phyloP scores from a whole-genome alignment of 1,284 basidiomycete species.

The Pseudozyma sp. region DNA sequence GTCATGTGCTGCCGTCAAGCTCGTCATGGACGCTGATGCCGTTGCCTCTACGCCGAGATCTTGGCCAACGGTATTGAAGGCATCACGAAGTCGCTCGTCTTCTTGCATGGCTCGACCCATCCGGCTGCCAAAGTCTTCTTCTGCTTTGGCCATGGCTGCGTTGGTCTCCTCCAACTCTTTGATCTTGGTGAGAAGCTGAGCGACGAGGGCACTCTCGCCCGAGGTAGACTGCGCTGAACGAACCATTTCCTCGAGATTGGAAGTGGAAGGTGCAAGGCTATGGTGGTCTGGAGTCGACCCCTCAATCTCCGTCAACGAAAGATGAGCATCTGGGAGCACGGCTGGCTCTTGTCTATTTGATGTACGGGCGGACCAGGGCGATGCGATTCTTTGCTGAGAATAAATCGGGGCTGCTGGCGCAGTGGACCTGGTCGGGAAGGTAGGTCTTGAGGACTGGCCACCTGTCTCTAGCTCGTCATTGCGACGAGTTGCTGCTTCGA shows the following conservation, averaged over 20 bases:
- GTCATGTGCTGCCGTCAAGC: neutral
- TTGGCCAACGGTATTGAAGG: slow-evolving; percentile 50
- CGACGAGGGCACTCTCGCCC: slow-evolving; percentile 51
- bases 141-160: slow-evolving; percentile 45
- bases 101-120: slow-evolving; percentile 59
- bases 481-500: slow-evolving; percentile 54
- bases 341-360: neutral
- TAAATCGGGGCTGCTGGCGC: neutral
- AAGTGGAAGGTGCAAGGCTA: slow-evolving; percentile 27
- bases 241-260: slow-evolving; percentile 39
- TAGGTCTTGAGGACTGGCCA: neutral
- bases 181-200: slow-evolving; percentile 60
- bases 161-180: slow-evolving; percentile 63
- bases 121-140: slow-evolving; percentile 54
- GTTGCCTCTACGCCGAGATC: slow-evolving; percentile 16
- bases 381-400: neutral
- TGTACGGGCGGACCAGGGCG: slow-evolving; percentile 4
- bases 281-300: slow-evolving; percentile 6
- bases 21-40: neutral
- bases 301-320: neutral
- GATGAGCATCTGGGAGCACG: neutral
- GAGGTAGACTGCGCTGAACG: slow-evolving; percentile 14
- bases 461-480: slow-evolving; percentile 56
- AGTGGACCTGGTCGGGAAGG: slow-evolving; percentile 13
- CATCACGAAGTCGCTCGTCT: slow-evolving; percentile 57